phyloP scores from a whole-genome alignment of 805 yeast genomes.

The Priceomyces haplophilus region DNA sequence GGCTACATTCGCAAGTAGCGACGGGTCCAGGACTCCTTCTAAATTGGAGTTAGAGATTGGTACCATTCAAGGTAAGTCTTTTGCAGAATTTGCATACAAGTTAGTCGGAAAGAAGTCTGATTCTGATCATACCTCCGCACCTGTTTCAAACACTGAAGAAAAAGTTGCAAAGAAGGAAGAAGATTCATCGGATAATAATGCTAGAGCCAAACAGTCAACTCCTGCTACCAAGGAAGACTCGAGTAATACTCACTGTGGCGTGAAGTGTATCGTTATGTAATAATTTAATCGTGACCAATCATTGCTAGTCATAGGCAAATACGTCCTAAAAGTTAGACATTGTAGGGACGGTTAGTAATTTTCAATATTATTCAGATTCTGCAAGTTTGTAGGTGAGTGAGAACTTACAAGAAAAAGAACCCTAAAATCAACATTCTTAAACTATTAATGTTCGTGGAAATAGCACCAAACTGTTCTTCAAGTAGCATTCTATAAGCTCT shows the following conservation, averaged over 20 bases:
- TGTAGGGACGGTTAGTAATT: not conserved
- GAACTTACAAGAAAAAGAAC: not conserved
- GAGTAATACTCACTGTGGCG: conserved; percentile 8
- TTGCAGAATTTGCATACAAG: conserved; percentile 28
- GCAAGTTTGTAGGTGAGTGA: not conserved
- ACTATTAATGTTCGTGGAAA: not conserved
- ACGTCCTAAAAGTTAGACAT: too few species aligned
- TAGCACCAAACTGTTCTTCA: not conserved
- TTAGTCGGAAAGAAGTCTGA: conserved; percentile 8
- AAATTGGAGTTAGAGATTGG: conserved; percentile 65
- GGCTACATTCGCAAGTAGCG: conserved; percentile 71
- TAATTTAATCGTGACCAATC: not conserved
- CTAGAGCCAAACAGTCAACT: conserved; percentile 9
- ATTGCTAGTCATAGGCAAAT: too few species aligned
- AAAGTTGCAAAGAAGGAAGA: not conserved
- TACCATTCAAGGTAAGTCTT: conserved; percentile 61
- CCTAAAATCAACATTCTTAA: not conserved
- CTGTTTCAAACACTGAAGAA: conserved; percentile 11
- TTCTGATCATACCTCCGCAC: not conserved
- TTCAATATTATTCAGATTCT: not conserved
- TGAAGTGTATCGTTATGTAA: conserved; percentile 20
- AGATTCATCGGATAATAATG: not conserved
- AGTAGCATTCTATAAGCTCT: not conserved
- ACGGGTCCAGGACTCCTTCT: conserved; percentile 69
- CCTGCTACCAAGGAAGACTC: conserved; percentile 15